Evolutionary conservation across 805 yeast species (phyloP), one percentile per base, ranked within the genome.

Genomic region (Candida pini): DNA sequence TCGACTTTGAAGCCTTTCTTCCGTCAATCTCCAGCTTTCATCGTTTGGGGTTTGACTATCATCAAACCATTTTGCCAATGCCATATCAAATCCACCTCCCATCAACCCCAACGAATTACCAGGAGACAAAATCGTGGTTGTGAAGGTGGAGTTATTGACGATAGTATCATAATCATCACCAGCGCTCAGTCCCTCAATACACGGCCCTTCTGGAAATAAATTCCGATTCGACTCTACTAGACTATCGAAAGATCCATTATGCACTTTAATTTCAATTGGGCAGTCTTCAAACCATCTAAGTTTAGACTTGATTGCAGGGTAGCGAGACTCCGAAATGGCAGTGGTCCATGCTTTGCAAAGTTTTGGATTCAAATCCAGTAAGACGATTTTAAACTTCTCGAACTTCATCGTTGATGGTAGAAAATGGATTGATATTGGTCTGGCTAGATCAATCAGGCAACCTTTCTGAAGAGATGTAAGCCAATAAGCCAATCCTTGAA

Each of bases 41-140:
- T 24, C 24, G 2, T 34, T 30, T 3, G 28, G 17, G 12, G 34
- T 36, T 8, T 31, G 21, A 1, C 37, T 33, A 15, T 28, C 36
- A 15, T 40, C 29, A 36, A 56, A 63, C 19, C 53, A 37, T 4
- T 45, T 38, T 2, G 64, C 62, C n/a, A 65, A 37, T 1, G 57
- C 58, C 28, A 38, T 44, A 45, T 72, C 78, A 45, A 71, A 68
- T 1, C 78, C 78, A 2, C 78, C 78, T 4, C 71, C 72, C 43
- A 72, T 53, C 31, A 57, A 64, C 4, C 76, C 77, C 34, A 64
- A 56, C 3, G 73, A 65, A 39, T 72, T 72, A 1, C 77, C 78
- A 2, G 78, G 77, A 2, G 76, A 69, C 2, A 72, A 63, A 13
- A 72, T 56, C 2, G 48, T 64, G 40, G 56, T 30, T 3, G 45